A percentile compares a stretch with the other conserved stretches of the same genome.
phyloP scores from a whole-genome alignment of 2,329 filamentous ascomycete genomes.

The Trichoderma koningii region DNA sequence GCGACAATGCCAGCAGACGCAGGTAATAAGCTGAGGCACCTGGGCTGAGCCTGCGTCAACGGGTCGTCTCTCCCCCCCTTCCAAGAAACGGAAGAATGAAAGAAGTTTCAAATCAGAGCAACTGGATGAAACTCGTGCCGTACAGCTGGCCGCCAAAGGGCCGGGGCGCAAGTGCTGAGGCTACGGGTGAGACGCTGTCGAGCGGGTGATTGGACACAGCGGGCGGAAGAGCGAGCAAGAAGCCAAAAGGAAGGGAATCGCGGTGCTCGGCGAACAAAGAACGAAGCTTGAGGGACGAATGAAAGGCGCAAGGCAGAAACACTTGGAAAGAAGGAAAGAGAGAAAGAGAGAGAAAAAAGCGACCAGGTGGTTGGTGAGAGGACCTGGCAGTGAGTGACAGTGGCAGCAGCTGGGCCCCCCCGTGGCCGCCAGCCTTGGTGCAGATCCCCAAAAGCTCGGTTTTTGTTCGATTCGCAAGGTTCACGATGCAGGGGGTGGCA shows the following conservation, averaged over 20 bases:
- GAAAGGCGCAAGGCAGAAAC: neutral
- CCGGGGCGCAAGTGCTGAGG: constrained; percentile 20
- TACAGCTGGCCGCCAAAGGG: constrained; percentile 18
- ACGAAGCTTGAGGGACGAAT: neutral
- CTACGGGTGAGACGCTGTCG: constrained; percentile 24
- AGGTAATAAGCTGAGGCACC: constrained; percentile 4
- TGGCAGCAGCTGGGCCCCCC: neutral
- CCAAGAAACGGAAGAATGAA: neutral
- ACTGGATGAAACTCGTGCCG: neutral
- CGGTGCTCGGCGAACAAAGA: constrained; percentile 1
- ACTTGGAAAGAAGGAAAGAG: neutral
- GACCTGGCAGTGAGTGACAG: neutral
- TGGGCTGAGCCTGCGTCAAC: constrained; percentile 22
- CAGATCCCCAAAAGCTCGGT: neutral
- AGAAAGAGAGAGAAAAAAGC: neutral
- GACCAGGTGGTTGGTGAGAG: constrained; percentile 16
- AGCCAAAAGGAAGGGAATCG: constrained; percentile 9
- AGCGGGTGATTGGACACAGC: constrained; percentile 9
- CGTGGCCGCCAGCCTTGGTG: constrained; percentile 19
- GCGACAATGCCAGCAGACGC: constrained; percentile 11
- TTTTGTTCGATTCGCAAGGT: constrained; percentile 17
- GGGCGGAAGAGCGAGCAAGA: constrained; percentile 15
- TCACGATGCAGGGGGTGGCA: constrained; percentile 28
- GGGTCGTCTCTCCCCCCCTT: neutral
- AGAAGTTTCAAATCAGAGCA: neutral